A percentile compares a stretch with the other conserved stretches of the same genome.
Conservation (phyloP, 495 filamentous ascomycete genomes). For the Glarea lozoyensis region DNA sequence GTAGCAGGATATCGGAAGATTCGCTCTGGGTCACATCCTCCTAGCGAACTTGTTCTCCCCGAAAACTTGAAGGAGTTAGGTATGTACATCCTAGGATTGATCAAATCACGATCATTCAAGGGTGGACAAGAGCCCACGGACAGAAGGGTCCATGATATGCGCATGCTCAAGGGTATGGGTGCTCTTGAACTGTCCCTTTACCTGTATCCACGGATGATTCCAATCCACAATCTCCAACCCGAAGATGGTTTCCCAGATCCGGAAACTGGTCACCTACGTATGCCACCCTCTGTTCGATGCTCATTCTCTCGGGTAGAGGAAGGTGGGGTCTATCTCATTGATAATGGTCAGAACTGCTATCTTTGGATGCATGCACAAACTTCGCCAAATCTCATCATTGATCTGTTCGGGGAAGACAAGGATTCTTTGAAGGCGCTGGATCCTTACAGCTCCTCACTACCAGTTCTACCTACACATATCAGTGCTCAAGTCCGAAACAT, state of each 20-base stretch:
- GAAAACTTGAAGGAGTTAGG: slow-evolving; percentile 94
- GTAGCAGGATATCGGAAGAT: slow-evolving; percentile 90
- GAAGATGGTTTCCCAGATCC: slow-evolving; percentile 80
- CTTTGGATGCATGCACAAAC: slow-evolving; percentile 84
- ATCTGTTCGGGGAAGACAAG: slow-evolving; percentile 78
- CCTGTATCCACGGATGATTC: slow-evolving; percentile 89
- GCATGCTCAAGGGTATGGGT: slow-evolving; percentile 81
- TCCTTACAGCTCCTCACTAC: slow-evolving; percentile 66
- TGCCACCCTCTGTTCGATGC: slow-evolving; percentile 72
- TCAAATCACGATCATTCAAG: slow-evolving; percentile 92
- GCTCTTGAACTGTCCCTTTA: slow-evolving; percentile 80
- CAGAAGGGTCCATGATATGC: slow-evolving; percentile 82
- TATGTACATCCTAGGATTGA: slow-evolving; percentile 91
- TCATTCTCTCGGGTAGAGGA: slow-evolving; percentile 86
- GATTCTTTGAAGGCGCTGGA: slow-evolving; percentile 67
- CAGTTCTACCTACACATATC: slow-evolving; percentile 80
- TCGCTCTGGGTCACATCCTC: slow-evolving; percentile 75
- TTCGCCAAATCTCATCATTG: slow-evolving; percentile 70
- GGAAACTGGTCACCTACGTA: slow-evolving; percentile 73
- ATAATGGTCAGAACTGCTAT: slow-evolving; percentile 85
- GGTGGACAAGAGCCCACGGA: slow-evolving; percentile 88
- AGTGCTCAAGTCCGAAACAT: slow-evolving; percentile 94
- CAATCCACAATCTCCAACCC: slow-evolving; percentile 81
- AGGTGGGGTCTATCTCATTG: slow-evolving; percentile 93
- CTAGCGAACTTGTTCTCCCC: slow-evolving; percentile 88